Evolutionary conservation across 192 early-diverging fungal genomes (phyloP), one percentile per base, ranked within the genome.

Genomic region (Backusella parvicylindrica): DNA sequence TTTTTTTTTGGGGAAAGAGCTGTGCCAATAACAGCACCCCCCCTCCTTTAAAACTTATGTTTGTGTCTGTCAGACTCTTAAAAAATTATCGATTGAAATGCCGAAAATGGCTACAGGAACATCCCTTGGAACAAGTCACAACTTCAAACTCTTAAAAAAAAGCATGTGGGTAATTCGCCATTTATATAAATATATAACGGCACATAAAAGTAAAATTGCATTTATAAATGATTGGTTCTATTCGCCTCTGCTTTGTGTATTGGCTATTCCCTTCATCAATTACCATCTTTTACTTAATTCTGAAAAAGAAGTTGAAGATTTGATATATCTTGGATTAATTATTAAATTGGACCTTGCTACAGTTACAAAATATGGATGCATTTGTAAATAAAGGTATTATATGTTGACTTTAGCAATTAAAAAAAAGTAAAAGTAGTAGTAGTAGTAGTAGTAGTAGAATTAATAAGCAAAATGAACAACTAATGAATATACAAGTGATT

Each of bases 331-430:
- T 36, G 3, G n/a, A 50, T 71, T 2, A 49, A 18, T 71, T 71
- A 56, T 60, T 33, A 16, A 71, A 13, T 1, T 50, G 33, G 9
- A 53, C 21, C 60, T 16, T 71, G 15, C 56, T 71, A 33, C 33
- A 73, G 21, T 63, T 16, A 64, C 23, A 36, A 30, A 18, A 28
- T 1, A 38, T 73, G 36, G 53, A 60, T 40, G 35, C 35, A 26
- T 73, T 73, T 64, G 60, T 73, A 73, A 18, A 38, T 41, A 38
- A 6, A 43, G 72, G 72, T 28, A 60, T 73, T n/a, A 15, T 18
- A n/a, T n/a, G n/a, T n/a, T n/a, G 11, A 40, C 64, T 23, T 64
- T 31, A 41, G 16, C 21, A 26, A 69, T 40, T 13, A 41, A 41
- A 41, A 41, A 13, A 43, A 43, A 43, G 41, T 15, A 11, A 50